These are phyloP conservation scores for Blastobotrys illinoisensis DNA, from an alignment of 1,139 yeast species.

Conservation along the genomic window DNA sequence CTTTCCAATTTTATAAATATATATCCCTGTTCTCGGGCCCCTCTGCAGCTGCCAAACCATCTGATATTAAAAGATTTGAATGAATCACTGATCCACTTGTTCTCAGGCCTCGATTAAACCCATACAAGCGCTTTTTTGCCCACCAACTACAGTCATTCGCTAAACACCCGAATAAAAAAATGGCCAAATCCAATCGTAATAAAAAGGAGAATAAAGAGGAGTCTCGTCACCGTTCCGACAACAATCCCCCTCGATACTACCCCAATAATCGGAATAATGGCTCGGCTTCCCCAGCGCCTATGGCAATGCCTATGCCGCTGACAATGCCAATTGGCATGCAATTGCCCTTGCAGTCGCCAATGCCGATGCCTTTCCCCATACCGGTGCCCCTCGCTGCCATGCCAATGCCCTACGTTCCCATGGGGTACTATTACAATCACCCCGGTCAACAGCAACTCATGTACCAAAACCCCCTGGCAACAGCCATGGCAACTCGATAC, in stretches of 20 bases:
- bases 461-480: background rate
- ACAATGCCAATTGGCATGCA: background rate
- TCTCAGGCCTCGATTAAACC: background rate
- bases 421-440: background rate
- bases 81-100: background rate
- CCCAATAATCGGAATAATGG: background rate
- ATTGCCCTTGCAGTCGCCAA: background rate
- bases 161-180: background rate
- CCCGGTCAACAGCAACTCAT: background rate
- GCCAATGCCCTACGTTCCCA: background rate
- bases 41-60: background rate
- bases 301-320: background rate
- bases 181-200: background rate
- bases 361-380: background rate
- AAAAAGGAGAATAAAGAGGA: background rate
- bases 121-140: background rate
- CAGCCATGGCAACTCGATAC: background rate
- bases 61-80: background rate
- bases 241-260: background rate
- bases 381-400: background rate
- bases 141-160: background rate
- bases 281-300: background rate
- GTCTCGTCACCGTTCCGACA: background rate
- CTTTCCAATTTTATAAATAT: background rate
- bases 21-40: background rate